Evolutionary conservation across 176 grass and related monocot genomes (phyloP).

Genomic region (Echinochloa phyllopogon): DNA sequence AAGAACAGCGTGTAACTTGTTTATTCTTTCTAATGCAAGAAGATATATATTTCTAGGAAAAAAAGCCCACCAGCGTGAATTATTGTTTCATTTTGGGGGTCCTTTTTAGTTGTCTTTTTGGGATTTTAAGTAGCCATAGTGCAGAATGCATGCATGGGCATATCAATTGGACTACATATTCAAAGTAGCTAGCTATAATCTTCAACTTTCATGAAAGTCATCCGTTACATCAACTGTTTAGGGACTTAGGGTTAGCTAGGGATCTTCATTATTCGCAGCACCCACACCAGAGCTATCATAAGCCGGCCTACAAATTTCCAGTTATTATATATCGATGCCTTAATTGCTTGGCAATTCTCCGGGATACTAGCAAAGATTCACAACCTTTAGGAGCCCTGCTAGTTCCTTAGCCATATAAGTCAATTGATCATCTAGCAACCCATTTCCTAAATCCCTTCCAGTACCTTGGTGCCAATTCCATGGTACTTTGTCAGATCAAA

Average conservation of each 20-base stretch:
- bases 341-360: slow-evolving; percentile 1
- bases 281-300: slow-evolving; percentile 1
- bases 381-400: not conserved
- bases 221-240: not conserved
- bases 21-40: too few species aligned
- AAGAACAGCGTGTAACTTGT: too few species aligned
- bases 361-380: slow-evolving; percentile 16
- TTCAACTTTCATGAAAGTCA: not conserved
- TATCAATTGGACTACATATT: not conserved
- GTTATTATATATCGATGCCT: not conserved
- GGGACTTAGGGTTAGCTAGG: not conserved
- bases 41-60: too few species aligned
- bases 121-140: too few species aligned
- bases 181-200: not conserved
- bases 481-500: not conserved
- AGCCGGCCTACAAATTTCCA: slow-evolving; percentile 4
- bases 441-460: not conserved
- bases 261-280: not conserved
- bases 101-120: too few species aligned
- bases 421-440: not conserved
- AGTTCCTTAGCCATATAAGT: not conserved
- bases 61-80: too few species aligned
- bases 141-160: too few species aligned
- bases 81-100: too few species aligned
- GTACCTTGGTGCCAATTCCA: not conserved